Conservation (phyloP, 345 rosid species). For the Passiflora organensis region DNA sequence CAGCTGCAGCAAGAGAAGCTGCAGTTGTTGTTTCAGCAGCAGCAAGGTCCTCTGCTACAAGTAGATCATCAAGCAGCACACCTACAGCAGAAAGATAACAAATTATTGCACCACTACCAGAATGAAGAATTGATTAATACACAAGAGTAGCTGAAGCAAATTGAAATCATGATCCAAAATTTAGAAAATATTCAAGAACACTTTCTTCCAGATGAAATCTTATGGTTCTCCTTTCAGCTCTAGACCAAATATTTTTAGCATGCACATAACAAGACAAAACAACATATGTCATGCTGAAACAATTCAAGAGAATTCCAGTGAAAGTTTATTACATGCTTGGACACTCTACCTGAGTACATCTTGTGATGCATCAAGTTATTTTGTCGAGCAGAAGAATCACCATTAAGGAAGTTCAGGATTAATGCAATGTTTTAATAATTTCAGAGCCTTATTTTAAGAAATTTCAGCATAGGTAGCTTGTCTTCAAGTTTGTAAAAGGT, state of each 20-base stretch:
- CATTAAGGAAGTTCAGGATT: too few species aligned
- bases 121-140: not conserved
- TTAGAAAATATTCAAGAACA: not conserved
- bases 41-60: conserved; percentile 94
- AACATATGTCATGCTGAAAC: too few species aligned
- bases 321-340: too few species aligned
- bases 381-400: too few species aligned
- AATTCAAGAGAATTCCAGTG: too few species aligned
- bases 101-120: not conserved
- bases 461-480: not conserved
- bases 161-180: not conserved
- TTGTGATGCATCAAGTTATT: too few species aligned
- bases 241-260: too few species aligned
- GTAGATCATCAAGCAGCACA: conserved; percentile 93
- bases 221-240: too few species aligned
- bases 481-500: conserved; percentile 1
- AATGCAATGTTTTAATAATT: too few species aligned
- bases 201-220: too few species aligned
- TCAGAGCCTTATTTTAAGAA: not conserved
- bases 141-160: not conserved
- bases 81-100: conserved; percentile 42
- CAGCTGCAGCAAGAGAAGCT: conserved; percentile 94
- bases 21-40: conserved; percentile 89
- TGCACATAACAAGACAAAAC: too few species aligned
- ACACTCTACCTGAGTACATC: too few species aligned